Percentiles rank a stretch among this genome's conserved stretches.
Conservation (phyloP, 1,139 yeast genomes). For the Insectozyma bohioensis region DNA sequence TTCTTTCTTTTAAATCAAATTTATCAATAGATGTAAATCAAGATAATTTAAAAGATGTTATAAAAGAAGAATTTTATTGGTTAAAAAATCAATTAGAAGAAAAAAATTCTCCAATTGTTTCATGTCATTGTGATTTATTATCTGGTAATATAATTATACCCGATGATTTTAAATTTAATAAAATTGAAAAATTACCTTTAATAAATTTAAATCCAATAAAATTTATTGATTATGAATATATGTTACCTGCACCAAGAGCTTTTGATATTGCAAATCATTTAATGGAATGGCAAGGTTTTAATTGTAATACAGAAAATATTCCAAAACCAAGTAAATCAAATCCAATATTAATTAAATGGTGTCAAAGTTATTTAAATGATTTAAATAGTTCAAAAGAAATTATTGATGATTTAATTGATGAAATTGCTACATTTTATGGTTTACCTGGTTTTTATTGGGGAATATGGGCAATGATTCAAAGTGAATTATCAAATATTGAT, state of each 20-base stretch:
- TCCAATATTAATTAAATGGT: slow-evolving; percentile 54
- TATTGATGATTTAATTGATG: slow-evolving; percentile 45
- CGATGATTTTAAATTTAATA: slow-evolving; percentile 22
- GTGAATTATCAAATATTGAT: slow-evolving; percentile 68
- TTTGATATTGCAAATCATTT: slow-evolving; percentile 85
- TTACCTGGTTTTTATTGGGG: slow-evolving; percentile 88
- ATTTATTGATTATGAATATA: slow-evolving; percentile 80
- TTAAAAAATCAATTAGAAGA: slow-evolving; percentile 36
- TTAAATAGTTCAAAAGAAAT: slow-evolving; percentile 23
- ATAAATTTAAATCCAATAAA: slow-evolving; percentile 48
- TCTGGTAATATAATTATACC: slow-evolving; percentile 74
- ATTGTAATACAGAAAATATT: slow-evolving; percentile 61
- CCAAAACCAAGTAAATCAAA: slow-evolving; percentile 52
- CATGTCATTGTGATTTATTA: slow-evolving; percentile 70
- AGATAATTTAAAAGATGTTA: slow-evolving; percentile 37
- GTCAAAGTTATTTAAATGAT: slow-evolving; percentile 45
- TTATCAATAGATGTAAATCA: slow-evolving; percentile 20
- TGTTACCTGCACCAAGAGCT: slow-evolving; percentile 78
- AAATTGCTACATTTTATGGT: slow-evolving; percentile 65
- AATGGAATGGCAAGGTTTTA: slow-evolving; percentile 86
- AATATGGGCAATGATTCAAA: slow-evolving; percentile 78
- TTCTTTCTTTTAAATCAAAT: slow-evolving; percentile 40
- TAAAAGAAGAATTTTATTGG: slow-evolving; percentile 57
- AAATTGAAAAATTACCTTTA: slow-evolving; percentile 21
- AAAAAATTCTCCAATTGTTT: slow-evolving; percentile 54